Percentiles rank a stretch among this genome's conserved stretches.
Evolutionary conservation across 768 basidiomycete species (phyloP).

Genomic region (Agrocybe praecox): DNA sequence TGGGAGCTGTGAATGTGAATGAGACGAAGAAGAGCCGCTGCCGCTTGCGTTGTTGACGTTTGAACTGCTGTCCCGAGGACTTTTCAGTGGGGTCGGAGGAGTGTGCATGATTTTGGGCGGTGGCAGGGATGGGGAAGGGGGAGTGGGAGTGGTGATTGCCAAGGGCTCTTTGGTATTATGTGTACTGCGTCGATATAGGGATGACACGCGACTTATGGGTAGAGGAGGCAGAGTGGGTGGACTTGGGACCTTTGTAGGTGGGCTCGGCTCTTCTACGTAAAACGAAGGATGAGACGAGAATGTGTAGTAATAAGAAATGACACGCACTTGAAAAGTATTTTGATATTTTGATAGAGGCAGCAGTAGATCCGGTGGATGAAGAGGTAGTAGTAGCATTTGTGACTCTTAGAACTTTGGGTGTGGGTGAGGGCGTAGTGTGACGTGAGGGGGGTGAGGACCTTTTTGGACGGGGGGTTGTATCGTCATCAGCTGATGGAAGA

Average conservation of each 20-base stretch:
- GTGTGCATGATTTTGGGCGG: slow-evolving; percentile 34
- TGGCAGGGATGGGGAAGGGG: slow-evolving; percentile 6
- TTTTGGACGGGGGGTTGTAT: slow-evolving; percentile 29
- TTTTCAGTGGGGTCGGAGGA: slow-evolving; percentile 33
- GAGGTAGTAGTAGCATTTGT: slow-evolving; percentile 29
- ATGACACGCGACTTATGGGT: slow-evolving; percentile 27
- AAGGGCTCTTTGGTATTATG: slow-evolving; percentile 17
- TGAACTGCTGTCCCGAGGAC: slow-evolving; percentile 3
- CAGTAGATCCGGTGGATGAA: slow-evolving; percentile 27
- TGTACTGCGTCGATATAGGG: slow-evolving; percentile 24
- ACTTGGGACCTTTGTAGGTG: slow-evolving; percentile 8
- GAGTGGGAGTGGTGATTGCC: slow-evolving; percentile 5
- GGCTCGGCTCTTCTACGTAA: slow-evolving; percentile 14
- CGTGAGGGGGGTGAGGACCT: slow-evolving; percentile 27
- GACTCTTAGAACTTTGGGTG: slow-evolving; percentile 23
- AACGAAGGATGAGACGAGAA: slow-evolving; percentile 5
- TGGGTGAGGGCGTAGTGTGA: slow-evolving; percentile 32
- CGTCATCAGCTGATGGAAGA: slow-evolving; percentile 18
- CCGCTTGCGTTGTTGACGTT: slow-evolving; percentile 11
- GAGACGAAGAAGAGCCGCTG: slow-evolving; percentile 6
- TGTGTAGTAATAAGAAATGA: background rate
- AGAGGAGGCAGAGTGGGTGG: slow-evolving; percentile 20
- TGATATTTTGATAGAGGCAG: slow-evolving; percentile 30
- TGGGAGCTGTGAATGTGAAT: slow-evolving; percentile 2
- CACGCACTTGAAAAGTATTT: slow-evolving; percentile 34